A percentile compares a stretch with the other conserved stretches of the same genome.
Conservation (phyloP, 495 filamentous ascomycete species). For the Penicillium dipodomyicola region DNA sequence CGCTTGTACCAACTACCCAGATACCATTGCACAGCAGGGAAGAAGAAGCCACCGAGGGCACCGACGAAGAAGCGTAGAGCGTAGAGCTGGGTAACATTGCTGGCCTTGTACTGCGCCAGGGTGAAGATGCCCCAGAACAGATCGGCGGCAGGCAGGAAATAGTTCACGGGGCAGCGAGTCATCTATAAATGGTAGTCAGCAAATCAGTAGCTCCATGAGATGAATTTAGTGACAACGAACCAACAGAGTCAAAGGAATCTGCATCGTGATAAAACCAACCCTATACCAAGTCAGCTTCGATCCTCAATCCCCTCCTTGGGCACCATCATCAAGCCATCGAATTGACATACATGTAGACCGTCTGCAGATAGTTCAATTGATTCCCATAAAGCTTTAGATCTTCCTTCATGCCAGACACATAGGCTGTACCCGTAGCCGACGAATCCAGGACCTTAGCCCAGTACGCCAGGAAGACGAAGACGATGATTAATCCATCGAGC, state of each 20-base stretch:
- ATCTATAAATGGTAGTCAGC: slow-evolving; percentile 20
- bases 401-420: slow-evolving; percentile 32
- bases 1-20: slow-evolving; percentile 37
- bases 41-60: slow-evolving; percentile 77
- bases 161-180: slow-evolving; percentile 30
- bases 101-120: slow-evolving; percentile 38
- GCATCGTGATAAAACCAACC: slow-evolving; percentile 30
- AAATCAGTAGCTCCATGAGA: background rate
- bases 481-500: slow-evolving; percentile 37
- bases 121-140: slow-evolving; percentile 44
- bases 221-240: slow-evolving; percentile 7
- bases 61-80: slow-evolving; percentile 80
- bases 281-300: slow-evolving; percentile 8
- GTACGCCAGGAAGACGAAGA: slow-evolving; percentile 37
- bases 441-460: slow-evolving; percentile 46
- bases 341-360: slow-evolving; percentile 35
- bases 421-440: slow-evolving; percentile 28
- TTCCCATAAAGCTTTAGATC: slow-evolving; percentile 41
- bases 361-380: slow-evolving; percentile 46
- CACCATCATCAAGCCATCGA: background rate
- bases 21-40: slow-evolving; percentile 50
- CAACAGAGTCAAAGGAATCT: slow-evolving; percentile 27
- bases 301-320: background rate
- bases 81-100: slow-evolving; percentile 27
- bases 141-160: slow-evolving; percentile 36